Base-by-base conservation (phyloP, 139 green algal species). In the Chlorella sorokiniana region DNA sequence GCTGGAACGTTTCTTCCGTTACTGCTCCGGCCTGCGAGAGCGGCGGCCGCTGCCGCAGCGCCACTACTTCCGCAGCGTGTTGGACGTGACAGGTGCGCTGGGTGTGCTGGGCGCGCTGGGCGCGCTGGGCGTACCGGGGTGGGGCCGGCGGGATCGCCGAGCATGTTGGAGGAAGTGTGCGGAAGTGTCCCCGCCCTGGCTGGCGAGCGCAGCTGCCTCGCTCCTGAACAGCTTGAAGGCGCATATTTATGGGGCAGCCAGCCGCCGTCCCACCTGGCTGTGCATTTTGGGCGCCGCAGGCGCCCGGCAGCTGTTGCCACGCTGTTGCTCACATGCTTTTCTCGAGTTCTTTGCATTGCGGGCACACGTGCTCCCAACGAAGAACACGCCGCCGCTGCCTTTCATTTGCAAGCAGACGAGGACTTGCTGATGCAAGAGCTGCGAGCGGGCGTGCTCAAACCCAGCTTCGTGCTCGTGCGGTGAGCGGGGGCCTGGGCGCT, bases 391-490 rank as follows among this genome's bases (percentile, higher is more conserved):
- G 18, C 56, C 23, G 16, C 37, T 72, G 4, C 16, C 29, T 33
- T 71, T 5, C 29, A 9, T 10, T 40, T 71, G 31, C 29, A 63
- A n/a, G 90, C 82, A 45, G 65, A 82, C 2, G 31, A 85, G 42
- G 89, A 94, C 69, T 78, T 97, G 10, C 38, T 97, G 31, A 62
- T 83, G 67, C 91, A 96, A 74, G 88, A 89, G 82, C 69, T 90
- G 20, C 83, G 83, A 0, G 91, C 93, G 3, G 91, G 92, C 2
- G 71, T 97, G 89, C 88, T 98, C 76, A 88, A 93, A 35, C 94
- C 95, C 35, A 93, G 92, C 54, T 96, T 92, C 68, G 86, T 93
- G 29, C 48, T 98, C 14, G 48, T 79, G 8, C 40, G 52, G 72
- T 69, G 52, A 4, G 51, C 65, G 9, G 3, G 54, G 41, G 35